Evolutionary conservation across 768 basidiomycete genomes (phyloP).

Genomic region (Candolleomyces efflorescens): DNA sequence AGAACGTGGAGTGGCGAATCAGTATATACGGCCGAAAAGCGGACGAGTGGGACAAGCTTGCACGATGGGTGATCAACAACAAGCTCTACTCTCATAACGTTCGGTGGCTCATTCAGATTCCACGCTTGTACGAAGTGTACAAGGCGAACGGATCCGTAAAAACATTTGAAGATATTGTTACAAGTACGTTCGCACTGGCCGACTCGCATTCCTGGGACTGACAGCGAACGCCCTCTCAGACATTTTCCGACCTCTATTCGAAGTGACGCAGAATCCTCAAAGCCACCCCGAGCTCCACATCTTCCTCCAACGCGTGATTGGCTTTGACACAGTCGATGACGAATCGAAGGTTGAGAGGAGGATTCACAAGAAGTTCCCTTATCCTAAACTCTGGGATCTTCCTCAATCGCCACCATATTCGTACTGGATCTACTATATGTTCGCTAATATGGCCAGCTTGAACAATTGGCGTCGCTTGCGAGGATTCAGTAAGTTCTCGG

Average conservation of each 20-base stretch:
- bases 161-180: slow-evolving; percentile 89
- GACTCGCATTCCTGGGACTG: neutral
- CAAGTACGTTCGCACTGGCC: slow-evolving; percentile 51
- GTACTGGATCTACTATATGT: slow-evolving; percentile 99
- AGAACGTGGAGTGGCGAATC: slow-evolving; percentile 97
- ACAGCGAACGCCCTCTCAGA: slow-evolving; percentile 43
- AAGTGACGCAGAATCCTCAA: slow-evolving; percentile 88
- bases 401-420: slow-evolving; percentile 90
- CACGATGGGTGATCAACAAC: slow-evolving; percentile 93
- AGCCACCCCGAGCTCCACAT: slow-evolving; percentile 93
- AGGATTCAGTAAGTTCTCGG: slow-evolving; percentile 76
- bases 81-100: slow-evolving; percentile 96
- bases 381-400: slow-evolving; percentile 86
- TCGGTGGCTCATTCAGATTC: slow-evolving; percentile 95
- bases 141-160: slow-evolving; percentile 79
- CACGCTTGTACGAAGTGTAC: slow-evolving; percentile 93
- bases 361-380: slow-evolving; percentile 91
- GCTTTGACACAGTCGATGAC: slow-evolving; percentile 98
- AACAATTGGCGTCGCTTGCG: slow-evolving; percentile 87
- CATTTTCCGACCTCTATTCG: slow-evolving; percentile 89
- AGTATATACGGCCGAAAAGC: slow-evolving; percentile 85
- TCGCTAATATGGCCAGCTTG: slow-evolving; percentile 90
- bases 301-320: slow-evolving; percentile 91
- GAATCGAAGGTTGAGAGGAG: slow-evolving; percentile 92
- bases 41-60: slow-evolving; percentile 97